Percentiles rank a stretch among this genome's conserved stretches.
Evolutionary conservation across 192 early-diverging fungal species (phyloP).

Genomic region (Coemansia sp.): DNA sequence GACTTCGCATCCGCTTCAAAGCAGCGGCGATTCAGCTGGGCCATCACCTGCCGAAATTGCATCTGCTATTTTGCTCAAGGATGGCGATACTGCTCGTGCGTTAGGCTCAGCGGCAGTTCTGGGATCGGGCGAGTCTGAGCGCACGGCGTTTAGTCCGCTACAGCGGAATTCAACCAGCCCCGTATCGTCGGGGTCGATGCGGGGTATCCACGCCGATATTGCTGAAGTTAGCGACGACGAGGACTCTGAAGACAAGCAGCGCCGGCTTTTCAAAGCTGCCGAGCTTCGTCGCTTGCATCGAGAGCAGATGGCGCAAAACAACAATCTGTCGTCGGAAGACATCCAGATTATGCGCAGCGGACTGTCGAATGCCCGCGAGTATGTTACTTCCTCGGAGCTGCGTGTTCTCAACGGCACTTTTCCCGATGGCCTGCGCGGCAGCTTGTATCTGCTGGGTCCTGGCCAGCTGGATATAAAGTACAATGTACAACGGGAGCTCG

Average conservation of each 20-base stretch:
- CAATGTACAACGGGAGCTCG: constrained; percentile 59
- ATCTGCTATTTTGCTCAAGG: constrained; percentile 21
- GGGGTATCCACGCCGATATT: constrained; percentile 14
- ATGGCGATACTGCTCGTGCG: constrained; percentile 12
- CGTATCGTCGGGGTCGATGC: constrained; percentile 8
- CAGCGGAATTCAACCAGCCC: constrained; percentile 12
- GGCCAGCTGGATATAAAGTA: constrained; percentile 68
- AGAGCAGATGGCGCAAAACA: constrained; percentile 31
- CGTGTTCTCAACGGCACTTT: constrained; percentile 57
- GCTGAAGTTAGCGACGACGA: constrained; percentile 23
- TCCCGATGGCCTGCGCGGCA: constrained; percentile 67
- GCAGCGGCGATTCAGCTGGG: background rate
- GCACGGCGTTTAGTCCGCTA: constrained; percentile 18
- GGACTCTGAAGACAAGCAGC: constrained; percentile 32
- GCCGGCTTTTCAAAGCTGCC: constrained; percentile 33
- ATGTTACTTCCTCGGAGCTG: constrained; percentile 43
- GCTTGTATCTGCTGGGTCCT: constrained; percentile 66
- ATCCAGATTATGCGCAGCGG: constrained; percentile 50
- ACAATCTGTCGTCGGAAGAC: constrained; percentile 34
- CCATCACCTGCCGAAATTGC: constrained; percentile 17
- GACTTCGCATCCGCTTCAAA: constrained; percentile 32
- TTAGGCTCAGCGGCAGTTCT: constrained; percentile 6
- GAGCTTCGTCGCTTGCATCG: constrained; percentile 38
- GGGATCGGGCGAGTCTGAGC: constrained; percentile 25
- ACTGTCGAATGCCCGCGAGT: constrained; percentile 59